Percentiles rank a stretch among this genome's conserved stretches.
Conservation (phyloP, 1,284 basidiomycete species). For the Schizophyllum amplum region DNA sequence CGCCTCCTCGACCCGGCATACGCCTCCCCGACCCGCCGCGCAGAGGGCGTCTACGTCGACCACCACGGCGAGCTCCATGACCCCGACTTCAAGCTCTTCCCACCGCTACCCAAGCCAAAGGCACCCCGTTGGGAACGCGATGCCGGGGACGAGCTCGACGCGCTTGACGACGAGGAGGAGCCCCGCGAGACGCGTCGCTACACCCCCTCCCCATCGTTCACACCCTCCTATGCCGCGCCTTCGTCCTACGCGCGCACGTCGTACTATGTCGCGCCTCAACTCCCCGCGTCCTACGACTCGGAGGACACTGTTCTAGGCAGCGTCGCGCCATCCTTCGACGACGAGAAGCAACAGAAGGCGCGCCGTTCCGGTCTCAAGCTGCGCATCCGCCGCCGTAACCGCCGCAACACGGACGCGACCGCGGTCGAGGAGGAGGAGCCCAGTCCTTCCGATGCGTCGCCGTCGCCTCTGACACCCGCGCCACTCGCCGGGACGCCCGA, state of each 20-base stretch:
- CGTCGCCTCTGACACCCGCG: background rate
- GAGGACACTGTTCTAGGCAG: conserved; percentile 19
- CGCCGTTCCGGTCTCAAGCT: background rate
- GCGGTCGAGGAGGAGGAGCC: background rate
- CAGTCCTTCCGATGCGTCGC: background rate
- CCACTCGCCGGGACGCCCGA: too few species aligned
- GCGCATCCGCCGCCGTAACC: background rate
- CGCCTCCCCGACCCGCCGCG: conserved; percentile 22
- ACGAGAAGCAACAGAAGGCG: background rate
- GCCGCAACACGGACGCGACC: background rate
- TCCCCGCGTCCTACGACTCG: conserved; percentile 25
- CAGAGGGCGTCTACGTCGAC: conserved; percentile 41
- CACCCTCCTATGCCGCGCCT: conserved; percentile 7
- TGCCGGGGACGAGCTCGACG: conserved; percentile 18
- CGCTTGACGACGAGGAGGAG: conserved; percentile 20
- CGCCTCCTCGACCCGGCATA: conserved; percentile 60
- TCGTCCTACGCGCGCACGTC: conserved; percentile 13
- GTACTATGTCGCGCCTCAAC: conserved; percentile 16
- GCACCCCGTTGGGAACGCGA: conserved; percentile 12
- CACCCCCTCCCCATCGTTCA: conserved; percentile 10
- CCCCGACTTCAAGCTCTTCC: conserved; percentile 61
- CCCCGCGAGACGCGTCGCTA: conserved; percentile 10
- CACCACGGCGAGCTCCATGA: conserved; percentile 55
- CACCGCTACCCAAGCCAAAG: conserved; percentile 24
- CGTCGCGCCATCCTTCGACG: background rate